These are phyloP conservation scores for Mollisia scopiformis DNA, from an alignment of 2,329 filamentous ascomycete species.

Conservation along the genomic window DNA sequence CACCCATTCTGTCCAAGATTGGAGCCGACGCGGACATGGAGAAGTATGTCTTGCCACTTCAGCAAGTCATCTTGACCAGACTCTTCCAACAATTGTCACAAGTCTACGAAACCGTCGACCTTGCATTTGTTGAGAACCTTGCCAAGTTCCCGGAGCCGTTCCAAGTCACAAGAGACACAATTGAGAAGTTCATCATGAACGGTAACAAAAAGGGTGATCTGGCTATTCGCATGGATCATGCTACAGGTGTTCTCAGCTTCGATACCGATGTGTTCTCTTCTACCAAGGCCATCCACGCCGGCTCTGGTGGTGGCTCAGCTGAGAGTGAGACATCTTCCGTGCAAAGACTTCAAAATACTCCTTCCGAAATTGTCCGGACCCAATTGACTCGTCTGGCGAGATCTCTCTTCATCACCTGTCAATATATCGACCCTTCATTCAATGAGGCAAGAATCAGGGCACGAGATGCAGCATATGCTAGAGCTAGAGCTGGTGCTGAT, in stretches of 20 bases:
- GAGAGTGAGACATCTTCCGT: constrained; percentile 84
- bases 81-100: constrained; percentile 99
- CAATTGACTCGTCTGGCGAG: constrained; percentile 91
- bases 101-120: constrained; percentile 97
- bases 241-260: constrained; percentile 92
- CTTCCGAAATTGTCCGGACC: constrained; percentile 94
- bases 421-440: constrained; percentile 91
- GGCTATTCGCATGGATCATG: constrained; percentile 94
- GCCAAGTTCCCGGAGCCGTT: constrained; percentile 96
- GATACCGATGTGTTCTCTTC: constrained; percentile 99
- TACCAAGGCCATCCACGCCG: constrained; percentile 85
- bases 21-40: constrained; percentile 94
- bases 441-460: constrained; percentile 80
- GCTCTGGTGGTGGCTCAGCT: constrained; percentile 82
- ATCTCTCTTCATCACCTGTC: constrained; percentile 88
- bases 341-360: constrained; percentile 95
- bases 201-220: constrained; percentile 99
- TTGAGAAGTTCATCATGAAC: constrained; percentile 99
- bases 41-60: constrained; percentile 92
- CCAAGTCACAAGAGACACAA: constrained; percentile 85
- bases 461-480: constrained; percentile 77
- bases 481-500: constrained; percentile 86
- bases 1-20: constrained; percentile 91
- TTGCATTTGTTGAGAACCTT: constrained; percentile 89
- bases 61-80: constrained; percentile 97